Conservation (phyloP, 2,329 filamentous ascomycete genomes). For the Didymella keratinophila region DNA sequence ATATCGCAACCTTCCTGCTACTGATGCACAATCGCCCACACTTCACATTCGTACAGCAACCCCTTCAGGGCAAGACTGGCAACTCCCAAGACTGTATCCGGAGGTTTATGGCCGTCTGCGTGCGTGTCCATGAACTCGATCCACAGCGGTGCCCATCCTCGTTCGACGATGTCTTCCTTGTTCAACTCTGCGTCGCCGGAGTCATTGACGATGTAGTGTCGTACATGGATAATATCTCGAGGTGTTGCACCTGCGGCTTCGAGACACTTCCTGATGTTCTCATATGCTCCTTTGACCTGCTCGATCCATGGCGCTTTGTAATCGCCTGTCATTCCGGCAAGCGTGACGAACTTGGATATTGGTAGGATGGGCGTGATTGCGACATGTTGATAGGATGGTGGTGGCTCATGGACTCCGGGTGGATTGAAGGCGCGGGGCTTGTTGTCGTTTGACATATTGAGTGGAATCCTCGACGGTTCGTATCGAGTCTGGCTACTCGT, state of each 20-base stretch:
- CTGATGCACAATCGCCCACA: constrained; percentile 39
- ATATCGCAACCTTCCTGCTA: neutral
- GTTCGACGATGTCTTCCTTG: constrained; percentile 33
- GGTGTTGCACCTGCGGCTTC: constrained; percentile 44
- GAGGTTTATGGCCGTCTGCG: constrained; percentile 44
- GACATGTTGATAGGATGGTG: constrained; percentile 43
- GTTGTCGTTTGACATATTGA: constrained; percentile 24
- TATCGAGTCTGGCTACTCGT: neutral
- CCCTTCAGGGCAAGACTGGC: constrained; percentile 43
- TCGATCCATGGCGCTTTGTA: constrained; percentile 29
- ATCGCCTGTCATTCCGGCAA: constrained; percentile 44
- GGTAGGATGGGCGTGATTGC: constrained; percentile 42
- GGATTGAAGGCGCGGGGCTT: constrained; percentile 46
- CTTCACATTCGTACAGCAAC: constrained; percentile 47
- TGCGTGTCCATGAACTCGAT: constrained; percentile 48
- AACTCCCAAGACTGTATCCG: constrained; percentile 50
- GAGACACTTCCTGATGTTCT: constrained; percentile 36
- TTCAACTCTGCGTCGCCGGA: constrained; percentile 38
- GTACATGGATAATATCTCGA: constrained; percentile 46
- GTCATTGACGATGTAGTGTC: constrained; percentile 49
- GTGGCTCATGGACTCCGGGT: constrained; percentile 33
- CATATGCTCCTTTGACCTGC: constrained; percentile 44
- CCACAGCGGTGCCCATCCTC: constrained; percentile 47
- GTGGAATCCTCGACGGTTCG: neutral
- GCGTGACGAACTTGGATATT: constrained; percentile 41